Conservation (phyloP, 352 stramenopile species). For the Globisporangium spiculum region DNA sequence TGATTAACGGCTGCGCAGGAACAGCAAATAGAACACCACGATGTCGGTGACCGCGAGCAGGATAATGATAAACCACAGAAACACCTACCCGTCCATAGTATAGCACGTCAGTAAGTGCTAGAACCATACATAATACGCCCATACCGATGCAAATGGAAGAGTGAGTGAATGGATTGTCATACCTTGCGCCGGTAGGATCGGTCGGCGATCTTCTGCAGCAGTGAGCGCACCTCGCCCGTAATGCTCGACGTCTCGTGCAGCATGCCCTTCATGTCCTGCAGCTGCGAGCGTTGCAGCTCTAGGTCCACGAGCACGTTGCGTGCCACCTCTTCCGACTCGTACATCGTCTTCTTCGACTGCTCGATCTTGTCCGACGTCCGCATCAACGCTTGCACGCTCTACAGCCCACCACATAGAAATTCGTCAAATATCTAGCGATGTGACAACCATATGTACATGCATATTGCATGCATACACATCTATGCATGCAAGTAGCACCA, state of each 20-base stretch:
- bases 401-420: background rate
- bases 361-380: constrained; percentile 76
- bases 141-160: background rate
- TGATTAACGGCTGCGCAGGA: constrained; percentile 36
- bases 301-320: constrained; percentile 76
- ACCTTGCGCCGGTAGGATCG: constrained; percentile 69
- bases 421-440: too few species aligned
- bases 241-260: constrained; percentile 66
- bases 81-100: constrained; percentile 21
- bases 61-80: constrained; percentile 68
- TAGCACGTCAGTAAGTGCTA: too few species aligned
- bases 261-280: constrained; percentile 82
- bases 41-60: constrained; percentile 65
- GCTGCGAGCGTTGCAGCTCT: constrained; percentile 73
- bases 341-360: constrained; percentile 53
- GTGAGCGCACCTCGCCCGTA: constrained; percentile 57
- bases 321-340: constrained; percentile 64
- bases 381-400: constrained; percentile 67
- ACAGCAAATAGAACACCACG: constrained; percentile 84
- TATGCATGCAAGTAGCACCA: constrained; percentile 1
- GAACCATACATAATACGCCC: too few species aligned
- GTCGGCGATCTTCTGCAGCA: constrained; percentile 74
- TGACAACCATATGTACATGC: background rate
- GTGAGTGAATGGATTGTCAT: background rate
- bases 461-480: background rate